Percentiles rank a stretch among this genome's conserved stretches.
Evolutionary conservation across 345 rosid genomes (phyloP).

Genomic region (Arabidopsis thaliana): TAIR10.1 NC_003070.9:5484001-5484500

Average conservation of each 20-base stretch:
- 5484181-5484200: constrained; percentile 37
- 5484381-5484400: constrained; percentile 87
- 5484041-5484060: constrained; percentile 24
- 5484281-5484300: not conserved
- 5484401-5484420: not conserved
- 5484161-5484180: constrained; percentile 89
- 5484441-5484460: not conserved
- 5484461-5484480: constrained; percentile 46
- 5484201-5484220: not conserved
- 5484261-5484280: not conserved
- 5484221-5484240: not conserved
- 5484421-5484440: not conserved
- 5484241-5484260: not conserved
- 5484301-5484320: constrained; percentile 65
- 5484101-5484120: constrained; percentile 90
- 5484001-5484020: not conserved
- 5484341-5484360: constrained; percentile 86
- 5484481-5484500: constrained; percentile 84
- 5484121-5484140: constrained; percentile 70
- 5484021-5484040: not conserved
- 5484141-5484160: constrained; percentile 78
- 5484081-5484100: constrained; percentile 97
- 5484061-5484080: constrained; percentile 60
- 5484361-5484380: constrained; percentile 92
- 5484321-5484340: constrained; percentile 95